A percentile compares a stretch with the other conserved stretches of the same genome.
phyloP scores from a whole-genome alignment of 2,329 filamentous ascomycete species.

The Dendryphion nanum region DNA sequence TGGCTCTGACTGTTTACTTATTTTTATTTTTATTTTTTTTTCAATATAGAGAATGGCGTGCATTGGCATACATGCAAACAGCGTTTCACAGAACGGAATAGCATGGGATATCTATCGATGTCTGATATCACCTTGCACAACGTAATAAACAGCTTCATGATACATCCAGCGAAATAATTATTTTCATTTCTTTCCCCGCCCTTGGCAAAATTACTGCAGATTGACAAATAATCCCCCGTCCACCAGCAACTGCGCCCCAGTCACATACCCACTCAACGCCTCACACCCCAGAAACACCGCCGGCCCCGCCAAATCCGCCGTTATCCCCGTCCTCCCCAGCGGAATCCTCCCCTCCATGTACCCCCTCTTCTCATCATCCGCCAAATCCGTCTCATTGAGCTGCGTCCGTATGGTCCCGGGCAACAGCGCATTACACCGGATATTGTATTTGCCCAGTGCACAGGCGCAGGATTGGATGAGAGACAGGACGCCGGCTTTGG shows the following conservation, averaged over 20 bases:
- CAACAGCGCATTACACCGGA: conserved; percentile 79
- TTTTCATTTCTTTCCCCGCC: not conserved
- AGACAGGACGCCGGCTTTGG: conserved; percentile 77
- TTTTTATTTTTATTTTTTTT: too few species aligned
- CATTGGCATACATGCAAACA: too few species aligned
- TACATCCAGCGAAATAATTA: too few species aligned
- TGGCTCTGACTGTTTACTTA: too few species aligned
- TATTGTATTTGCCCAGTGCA: conserved; percentile 71
- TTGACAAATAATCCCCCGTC: conserved; percentile 91
- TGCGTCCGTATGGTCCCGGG: conserved; percentile 83
- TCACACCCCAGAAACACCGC: conserved; percentile 80
- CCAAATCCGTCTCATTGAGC: conserved; percentile 78
- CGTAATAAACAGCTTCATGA: too few species aligned
- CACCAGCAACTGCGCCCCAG: conserved; percentile 78
- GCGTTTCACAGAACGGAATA: too few species aligned
- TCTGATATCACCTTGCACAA: too few species aligned
- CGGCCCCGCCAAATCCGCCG: conserved; percentile 75
- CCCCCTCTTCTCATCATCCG: conserved; percentile 66
- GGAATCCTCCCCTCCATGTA: conserved; percentile 85
- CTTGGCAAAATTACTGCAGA: conserved; percentile 49
- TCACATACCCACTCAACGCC: conserved; percentile 59
- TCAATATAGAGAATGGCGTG: too few species aligned
- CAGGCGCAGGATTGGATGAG: conserved; percentile 83
- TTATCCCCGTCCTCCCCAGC: conserved; percentile 48
- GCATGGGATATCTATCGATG: too few species aligned